Evolutionary conservation across 2,329 filamentous ascomycete genomes (phyloP).

Genomic region (Colletotrichum paranaense): DNA sequence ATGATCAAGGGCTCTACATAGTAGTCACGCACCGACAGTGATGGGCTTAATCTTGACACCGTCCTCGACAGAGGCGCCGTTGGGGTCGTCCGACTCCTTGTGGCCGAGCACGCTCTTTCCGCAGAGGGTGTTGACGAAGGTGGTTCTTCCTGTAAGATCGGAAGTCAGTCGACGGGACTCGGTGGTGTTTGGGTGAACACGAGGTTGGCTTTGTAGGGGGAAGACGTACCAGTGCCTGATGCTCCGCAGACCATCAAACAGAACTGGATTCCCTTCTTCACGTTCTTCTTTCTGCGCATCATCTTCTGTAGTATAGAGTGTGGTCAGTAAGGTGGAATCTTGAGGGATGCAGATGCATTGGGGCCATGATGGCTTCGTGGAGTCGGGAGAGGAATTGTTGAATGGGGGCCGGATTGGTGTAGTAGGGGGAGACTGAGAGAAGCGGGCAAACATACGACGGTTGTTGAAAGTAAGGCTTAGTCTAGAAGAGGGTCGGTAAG

Average conservation of each 20-base stretch:
- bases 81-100: slow-evolving; percentile 93
- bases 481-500: slow-evolving; percentile 17
- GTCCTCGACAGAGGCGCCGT: slow-evolving; percentile 91
- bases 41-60: slow-evolving; percentile 98
- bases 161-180: slow-evolving; percentile 22
- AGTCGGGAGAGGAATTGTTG: slow-evolving; percentile 22
- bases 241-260: slow-evolving; percentile 99
- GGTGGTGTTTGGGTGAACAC: background rate
- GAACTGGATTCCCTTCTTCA: slow-evolving; percentile 99
- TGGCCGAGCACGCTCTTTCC: slow-evolving; percentile 90
- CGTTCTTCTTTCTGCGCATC: slow-evolving; percentile 99
- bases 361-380: slow-evolving; percentile 18
- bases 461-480: slow-evolving; percentile 15
- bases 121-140: slow-evolving; percentile 99
- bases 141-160: slow-evolving; percentile 80
- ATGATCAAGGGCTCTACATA: background rate
- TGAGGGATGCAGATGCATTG: slow-evolving; percentile 23
- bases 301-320: slow-evolving; percentile 72
- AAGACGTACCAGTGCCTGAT: slow-evolving; percentile 88
- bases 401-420: slow-evolving; percentile 14
- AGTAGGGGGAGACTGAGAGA: background rate
- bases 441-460: slow-evolving; percentile 32
- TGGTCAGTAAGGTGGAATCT: slow-evolving; percentile 43
- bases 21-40: slow-evolving; percentile 82
- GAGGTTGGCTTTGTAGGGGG: slow-evolving; percentile 32